A percentile compares a stretch with the other conserved stretches of the same genome.
Evolutionary conservation across 2,329 filamentous ascomycete genomes (phyloP).

Genomic region (Trichoderma breve): DNA sequence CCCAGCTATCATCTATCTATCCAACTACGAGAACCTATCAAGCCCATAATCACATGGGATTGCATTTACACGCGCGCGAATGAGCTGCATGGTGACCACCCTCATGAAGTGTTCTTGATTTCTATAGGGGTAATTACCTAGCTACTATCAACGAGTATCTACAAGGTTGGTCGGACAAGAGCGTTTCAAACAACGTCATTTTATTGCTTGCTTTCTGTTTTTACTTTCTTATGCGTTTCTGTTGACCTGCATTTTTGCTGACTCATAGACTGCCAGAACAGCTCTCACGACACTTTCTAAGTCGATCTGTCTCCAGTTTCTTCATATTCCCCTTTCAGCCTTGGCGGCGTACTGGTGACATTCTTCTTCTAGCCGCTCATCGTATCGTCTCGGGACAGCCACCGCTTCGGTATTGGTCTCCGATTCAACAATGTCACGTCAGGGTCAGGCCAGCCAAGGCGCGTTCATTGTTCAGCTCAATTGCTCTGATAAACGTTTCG

Average conservation of each 20-base stretch:
- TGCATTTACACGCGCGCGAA: neutral
- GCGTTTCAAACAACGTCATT: neutral
- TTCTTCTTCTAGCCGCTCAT: neutral
- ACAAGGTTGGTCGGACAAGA: neutral
- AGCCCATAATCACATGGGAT: neutral
- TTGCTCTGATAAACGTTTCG: slow-evolving; percentile 73
- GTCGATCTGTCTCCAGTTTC: neutral
- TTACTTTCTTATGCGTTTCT: slow-evolving; percentile 5
- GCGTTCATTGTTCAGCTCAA: slow-evolving; percentile 54
- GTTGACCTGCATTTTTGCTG: neutral
- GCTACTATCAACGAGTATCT: neutral
- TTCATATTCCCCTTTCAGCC: neutral
- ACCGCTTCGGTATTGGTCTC: neutral
- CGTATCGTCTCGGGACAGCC: neutral
- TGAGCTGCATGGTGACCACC: neutral
- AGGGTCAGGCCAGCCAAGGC: slow-evolving; percentile 45
- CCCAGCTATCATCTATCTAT: neutral
- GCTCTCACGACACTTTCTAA: neutral
- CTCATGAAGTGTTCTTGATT: neutral
- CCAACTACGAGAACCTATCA: neutral
- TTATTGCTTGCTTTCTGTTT: slow-evolving; percentile 16
- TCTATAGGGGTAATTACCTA: neutral
- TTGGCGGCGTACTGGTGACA: neutral
- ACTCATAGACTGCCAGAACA: neutral
- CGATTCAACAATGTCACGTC: neutral